Percentiles rank a stretch among this genome's conserved stretches.
These are phyloP conservation scores for Rhodocollybia butyracea DNA, from an alignment of 768 basidiomycete genomes.

Conservation along the genomic window DNA sequence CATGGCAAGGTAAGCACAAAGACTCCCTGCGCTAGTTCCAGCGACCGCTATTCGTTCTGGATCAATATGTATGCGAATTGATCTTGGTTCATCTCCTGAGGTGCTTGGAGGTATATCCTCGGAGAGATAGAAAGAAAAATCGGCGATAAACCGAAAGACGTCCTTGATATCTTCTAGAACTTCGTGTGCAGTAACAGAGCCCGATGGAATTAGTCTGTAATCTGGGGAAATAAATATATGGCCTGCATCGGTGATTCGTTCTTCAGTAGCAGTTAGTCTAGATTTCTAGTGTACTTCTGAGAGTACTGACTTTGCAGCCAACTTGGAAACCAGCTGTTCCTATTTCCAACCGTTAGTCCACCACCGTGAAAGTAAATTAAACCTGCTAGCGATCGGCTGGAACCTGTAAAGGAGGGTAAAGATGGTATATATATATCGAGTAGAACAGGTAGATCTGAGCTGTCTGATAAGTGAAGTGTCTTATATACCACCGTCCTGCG, in stretches of 20 bases:
- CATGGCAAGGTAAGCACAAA: constrained; percentile 62
- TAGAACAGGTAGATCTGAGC: background rate
- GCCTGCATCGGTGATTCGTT: constrained; percentile 42
- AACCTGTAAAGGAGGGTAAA: too few relatives aligned
- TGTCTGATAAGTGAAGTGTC: background rate
- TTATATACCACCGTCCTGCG: background rate
- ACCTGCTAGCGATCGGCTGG: constrained; percentile 11
- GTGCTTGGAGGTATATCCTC: constrained; percentile 1
- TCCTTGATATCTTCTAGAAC: constrained; percentile 58
- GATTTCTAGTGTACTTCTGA: background rate
- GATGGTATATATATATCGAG: background rate
- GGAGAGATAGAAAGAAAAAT: constrained; percentile 21
- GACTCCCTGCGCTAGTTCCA: constrained; percentile 59
- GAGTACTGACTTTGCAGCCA: constrained; percentile 53
- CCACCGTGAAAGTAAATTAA: constrained; percentile 52
- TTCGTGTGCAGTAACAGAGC: constrained; percentile 49
- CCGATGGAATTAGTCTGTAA: constrained; percentile 54
- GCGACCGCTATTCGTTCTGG: constrained; percentile 43
- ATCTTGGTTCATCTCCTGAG: background rate
- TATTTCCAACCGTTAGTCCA: constrained; percentile 57
- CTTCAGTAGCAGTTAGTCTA: constrained; percentile 23
- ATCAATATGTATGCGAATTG: constrained; percentile 35
- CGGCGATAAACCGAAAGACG: constrained; percentile 44
- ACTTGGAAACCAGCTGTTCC: constrained; percentile 58
- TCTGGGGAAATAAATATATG: constrained; percentile 61